These are phyloP conservation scores for Spizellomyces punctatus DNA, from an alignment of 192 early-diverging fungal genomes.

Conservation along the genomic window DNA sequence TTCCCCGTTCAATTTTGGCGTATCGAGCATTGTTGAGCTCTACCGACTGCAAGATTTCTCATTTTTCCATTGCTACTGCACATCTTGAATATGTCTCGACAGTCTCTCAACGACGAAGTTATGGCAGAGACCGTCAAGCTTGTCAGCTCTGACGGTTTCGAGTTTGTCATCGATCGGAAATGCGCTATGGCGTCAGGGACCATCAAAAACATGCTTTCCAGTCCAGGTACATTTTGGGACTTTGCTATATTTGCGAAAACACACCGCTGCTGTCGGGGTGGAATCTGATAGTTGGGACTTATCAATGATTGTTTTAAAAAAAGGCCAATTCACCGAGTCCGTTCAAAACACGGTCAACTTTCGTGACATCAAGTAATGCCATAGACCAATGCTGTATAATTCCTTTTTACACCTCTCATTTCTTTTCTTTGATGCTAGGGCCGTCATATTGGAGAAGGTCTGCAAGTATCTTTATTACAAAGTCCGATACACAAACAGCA, in stretches of 20 bases:
- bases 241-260: background rate
- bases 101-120: constrained; percentile 12
- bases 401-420: background rate
- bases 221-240: constrained; percentile 58
- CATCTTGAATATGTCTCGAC: background rate
- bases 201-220: constrained; percentile 92
- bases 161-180: constrained; percentile 82
- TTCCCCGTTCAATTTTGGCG: no score
- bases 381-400: background rate
- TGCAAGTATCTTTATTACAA: constrained; percentile 96
- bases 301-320: background rate
- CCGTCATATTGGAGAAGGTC: constrained; percentile 87
- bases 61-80: no score
- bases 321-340: constrained; percentile 91
- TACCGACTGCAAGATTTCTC: no score
- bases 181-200: constrained; percentile 92
- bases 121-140: constrained; percentile 74
- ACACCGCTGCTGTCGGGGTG: background rate
- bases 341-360: constrained; percentile 85
- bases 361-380: constrained; percentile 84
- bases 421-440: constrained; percentile 52
- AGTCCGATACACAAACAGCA: constrained; percentile 64
- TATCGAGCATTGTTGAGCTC: no score
- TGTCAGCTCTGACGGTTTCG: constrained; percentile 86
- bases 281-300: background rate